Conservation (phyloP, 352 stramenopile species). For the Pythium myriotylum region DNA sequence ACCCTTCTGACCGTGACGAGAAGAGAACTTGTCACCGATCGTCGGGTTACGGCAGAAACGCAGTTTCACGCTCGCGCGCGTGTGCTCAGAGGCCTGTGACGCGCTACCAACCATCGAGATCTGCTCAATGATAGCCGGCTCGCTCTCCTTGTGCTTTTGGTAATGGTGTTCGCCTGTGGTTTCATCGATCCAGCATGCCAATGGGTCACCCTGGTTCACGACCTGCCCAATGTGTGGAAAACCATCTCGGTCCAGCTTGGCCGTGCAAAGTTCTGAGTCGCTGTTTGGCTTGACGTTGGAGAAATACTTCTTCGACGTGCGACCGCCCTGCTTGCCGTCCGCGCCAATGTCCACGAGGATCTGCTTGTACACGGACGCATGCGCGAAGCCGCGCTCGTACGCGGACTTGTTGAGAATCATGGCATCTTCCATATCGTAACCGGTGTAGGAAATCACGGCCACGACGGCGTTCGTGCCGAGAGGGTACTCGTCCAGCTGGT, state of each 20-base stretch:
- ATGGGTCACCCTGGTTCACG: slow-evolving; percentile 94
- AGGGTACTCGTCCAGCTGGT: slow-evolving; percentile 99
- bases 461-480: slow-evolving; percentile 99
- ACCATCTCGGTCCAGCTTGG: slow-evolving; percentile 94
- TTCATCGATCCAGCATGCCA: slow-evolving; percentile 97
- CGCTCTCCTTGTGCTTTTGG: slow-evolving; percentile 98
- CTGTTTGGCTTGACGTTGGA: slow-evolving; percentile 90
- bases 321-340: slow-evolving; percentile 67
- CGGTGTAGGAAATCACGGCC: slow-evolving; percentile 99
- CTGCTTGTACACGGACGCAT: slow-evolving; percentile 99
- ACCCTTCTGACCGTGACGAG: slow-evolving; percentile 99
- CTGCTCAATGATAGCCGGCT: slow-evolving; percentile 97
- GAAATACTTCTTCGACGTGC: slow-evolving; percentile 89
- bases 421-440: slow-evolving; percentile 97
- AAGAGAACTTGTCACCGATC: slow-evolving; percentile 99
- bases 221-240: slow-evolving; percentile 95
- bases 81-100: slow-evolving; percentile 74
- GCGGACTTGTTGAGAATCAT: slow-evolving; percentile 99
- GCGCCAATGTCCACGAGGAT: slow-evolving; percentile 91
- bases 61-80: slow-evolving; percentile 95
- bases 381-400: slow-evolving; percentile 98
- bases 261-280: slow-evolving; percentile 55
- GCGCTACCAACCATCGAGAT: slow-evolving; percentile 84
- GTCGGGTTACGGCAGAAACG: slow-evolving; percentile 99
- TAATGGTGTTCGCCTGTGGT: slow-evolving; percentile 89